Base-by-base conservation (phyloP, 1,139 yeast species). In the Martiniozyma asiatica region DNA sequence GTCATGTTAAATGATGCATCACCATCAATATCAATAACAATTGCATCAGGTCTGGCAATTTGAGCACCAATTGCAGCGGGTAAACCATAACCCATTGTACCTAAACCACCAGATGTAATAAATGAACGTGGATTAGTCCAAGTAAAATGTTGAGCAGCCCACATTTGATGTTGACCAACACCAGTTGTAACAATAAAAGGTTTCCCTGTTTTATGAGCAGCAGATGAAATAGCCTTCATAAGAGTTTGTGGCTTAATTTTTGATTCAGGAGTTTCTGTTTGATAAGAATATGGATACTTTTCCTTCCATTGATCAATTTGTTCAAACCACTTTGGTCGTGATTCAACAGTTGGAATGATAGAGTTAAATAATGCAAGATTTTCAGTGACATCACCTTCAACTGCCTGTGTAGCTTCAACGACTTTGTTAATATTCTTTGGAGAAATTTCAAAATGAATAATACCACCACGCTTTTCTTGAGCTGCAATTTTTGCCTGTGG, bases 161-260 rank as follows among this genome's bases (percentile, higher is more conserved):
- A 89, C 98, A 89, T 89, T 65, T 89, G 98, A 68, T 89, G 98
- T 66, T 89, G 98, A 38, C 98, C 98, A 35, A 89, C 97, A 65
- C 98, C 98, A 27, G 98, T 89, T 34, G 97, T 80, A 45, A 89
- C 76, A 49, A 85, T 73, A 39, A 84, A 87, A 40, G 74, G 82
- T 54, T 73, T 81, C 39, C 73, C 74, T 48, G 73, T 69, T 32
- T 63, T 64, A 39, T 61, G 61, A 23, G 87, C 75, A 48, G 85
- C 77, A 40, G 73, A 68, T 8, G 93, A 74, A 36, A 89, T 68
- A 56, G 81, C 89, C 33, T 66, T 60, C 41, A 89, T 74, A 35
- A 87, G 74, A 27, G 96, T 82, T 63, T 89, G 98, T 29, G 98
- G 98, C 55, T 87, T 87, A 48, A 89, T 78, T 47, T 65, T 67